Evolutionary conservation across 1,284 basidiomycete species (phyloP).

Genomic region (Sphagnurus paluster): DNA sequence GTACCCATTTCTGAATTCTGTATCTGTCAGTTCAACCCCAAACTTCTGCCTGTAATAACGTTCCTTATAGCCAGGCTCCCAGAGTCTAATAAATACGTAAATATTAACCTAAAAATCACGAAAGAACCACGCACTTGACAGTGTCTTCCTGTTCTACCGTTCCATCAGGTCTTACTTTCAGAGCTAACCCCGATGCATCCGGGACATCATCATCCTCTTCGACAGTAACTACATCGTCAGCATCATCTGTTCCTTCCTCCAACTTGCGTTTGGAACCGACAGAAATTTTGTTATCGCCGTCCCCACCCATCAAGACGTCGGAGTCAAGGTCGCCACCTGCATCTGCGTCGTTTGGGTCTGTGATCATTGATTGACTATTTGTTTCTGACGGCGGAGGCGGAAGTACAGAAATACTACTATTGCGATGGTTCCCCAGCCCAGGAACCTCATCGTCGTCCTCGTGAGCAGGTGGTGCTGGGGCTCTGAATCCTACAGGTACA

Average conservation of each 20-base stretch:
- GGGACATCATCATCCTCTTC: constrained; percentile 54
- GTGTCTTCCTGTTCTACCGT: constrained; percentile 92
- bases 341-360: constrained; percentile 26
- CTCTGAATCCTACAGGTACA: constrained; percentile 3
- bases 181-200: constrained; percentile 36
- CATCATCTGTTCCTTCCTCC: constrained; percentile 54
- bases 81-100: constrained; percentile 56
- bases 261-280: constrained; percentile 70
- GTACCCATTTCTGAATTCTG: constrained; percentile 73
- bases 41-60: constrained; percentile 97
- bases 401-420: constrained; percentile 11
- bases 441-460: constrained; percentile 42
- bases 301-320: constrained; percentile 15
- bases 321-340: constrained; percentile 29
- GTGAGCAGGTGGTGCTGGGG: constrained; percentile 21
- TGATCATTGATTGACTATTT: constrained; percentile 10
- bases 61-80: constrained; percentile 94
- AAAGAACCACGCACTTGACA: constrained; percentile 69
- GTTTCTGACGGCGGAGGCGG: constrained; percentile 6
- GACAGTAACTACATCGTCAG: constrained; percentile 37
- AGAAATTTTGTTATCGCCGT: constrained; percentile 22
- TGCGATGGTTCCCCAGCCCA: constrained; percentile 29
- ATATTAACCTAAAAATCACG: constrained; percentile 10
- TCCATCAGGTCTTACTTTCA: constrained; percentile 85
- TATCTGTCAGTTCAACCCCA: constrained; percentile 72